A percentile compares a stretch with the other conserved stretches of the same genome.
Conservation (phyloP, 805 yeast species). For the Metschnikowia cerradonensis region DNA sequence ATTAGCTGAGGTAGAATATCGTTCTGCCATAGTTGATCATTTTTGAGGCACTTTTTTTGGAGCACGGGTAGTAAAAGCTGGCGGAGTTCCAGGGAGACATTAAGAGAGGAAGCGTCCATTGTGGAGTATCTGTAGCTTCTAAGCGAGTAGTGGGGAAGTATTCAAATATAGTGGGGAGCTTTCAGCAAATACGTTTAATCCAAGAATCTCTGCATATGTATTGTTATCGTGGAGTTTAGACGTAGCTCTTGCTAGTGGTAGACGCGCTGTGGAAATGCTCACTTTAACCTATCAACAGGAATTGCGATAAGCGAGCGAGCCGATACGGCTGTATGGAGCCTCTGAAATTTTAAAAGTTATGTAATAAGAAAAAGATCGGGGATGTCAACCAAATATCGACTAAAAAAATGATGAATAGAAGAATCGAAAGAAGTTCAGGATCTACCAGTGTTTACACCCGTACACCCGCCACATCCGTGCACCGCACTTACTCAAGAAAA, state of each 20-base stretch:
- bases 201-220: not conserved
- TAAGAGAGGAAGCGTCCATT: not conserved
- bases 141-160: not conserved
- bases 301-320: conserved; percentile 2
- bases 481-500: conserved; percentile 3
- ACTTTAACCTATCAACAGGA: not conserved
- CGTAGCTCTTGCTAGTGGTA: not conserved
- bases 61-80: conserved; percentile 10
- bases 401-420: not conserved
- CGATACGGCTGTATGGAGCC: too few species aligned
- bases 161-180: not conserved
- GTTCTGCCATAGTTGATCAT: conserved; percentile 14
- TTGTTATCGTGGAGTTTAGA: not conserved
- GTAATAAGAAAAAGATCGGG: too few species aligned
- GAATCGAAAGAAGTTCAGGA: not conserved
- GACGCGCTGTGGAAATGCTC: conserved; percentile 1
- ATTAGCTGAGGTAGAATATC: conserved; percentile 10
- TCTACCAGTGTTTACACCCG: not conserved
- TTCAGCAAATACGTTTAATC: not conserved
- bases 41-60: conserved; percentile 6
- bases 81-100: conserved; percentile 4
- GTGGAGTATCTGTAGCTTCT: not conserved
- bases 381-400: not conserved
- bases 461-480: not conserved
- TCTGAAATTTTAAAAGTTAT: not conserved